Conservation (phyloP, 2,329 filamentous ascomycete species). For the Alternaria panax region DNA sequence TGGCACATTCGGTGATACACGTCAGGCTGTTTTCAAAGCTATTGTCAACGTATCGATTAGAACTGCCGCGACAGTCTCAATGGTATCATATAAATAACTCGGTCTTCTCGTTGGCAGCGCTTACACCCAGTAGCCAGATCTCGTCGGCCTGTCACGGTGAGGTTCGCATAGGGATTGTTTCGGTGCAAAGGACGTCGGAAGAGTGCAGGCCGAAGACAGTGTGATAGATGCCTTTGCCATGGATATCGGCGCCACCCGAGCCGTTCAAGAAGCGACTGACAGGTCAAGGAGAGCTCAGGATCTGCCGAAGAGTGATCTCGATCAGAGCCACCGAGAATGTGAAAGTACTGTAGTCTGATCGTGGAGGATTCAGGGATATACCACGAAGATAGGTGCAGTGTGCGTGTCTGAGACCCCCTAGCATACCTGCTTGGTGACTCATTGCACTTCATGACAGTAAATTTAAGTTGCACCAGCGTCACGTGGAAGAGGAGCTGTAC, state of each 20-base stretch:
- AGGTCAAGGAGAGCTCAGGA: background rate
- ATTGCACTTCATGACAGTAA: background rate
- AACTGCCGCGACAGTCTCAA: background rate
- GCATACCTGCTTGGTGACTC: background rate
- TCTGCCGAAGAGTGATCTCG: conserved; percentile 4
- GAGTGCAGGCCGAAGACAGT: background rate
- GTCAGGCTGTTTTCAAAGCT: conserved; percentile 8
- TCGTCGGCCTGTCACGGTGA: background rate
- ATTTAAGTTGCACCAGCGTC: background rate
- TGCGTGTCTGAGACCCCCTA: conserved; percentile 10
- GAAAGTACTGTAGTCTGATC: background rate
- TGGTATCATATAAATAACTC: background rate
- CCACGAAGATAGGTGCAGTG: conserved; percentile 1
- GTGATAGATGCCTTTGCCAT: background rate
- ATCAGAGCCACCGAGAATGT: conserved; percentile 3
- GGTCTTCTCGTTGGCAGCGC: background rate
- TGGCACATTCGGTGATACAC: conserved; percentile 2
- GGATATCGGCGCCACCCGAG: conserved; percentile 6
- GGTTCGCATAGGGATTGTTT: background rate
- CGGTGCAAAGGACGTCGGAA: conserved; percentile 4
- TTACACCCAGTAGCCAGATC: background rate
- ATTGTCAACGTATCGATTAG: background rate
- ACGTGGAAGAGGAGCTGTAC: background rate
- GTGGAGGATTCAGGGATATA: conserved; percentile 4
- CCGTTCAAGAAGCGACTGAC: background rate